Evolutionary conservation across 176 grass and related monocot genomes (phyloP), one percentile per base, ranked within the genome.

Genomic region (Ampelocalamus luodianensis): DNA sequence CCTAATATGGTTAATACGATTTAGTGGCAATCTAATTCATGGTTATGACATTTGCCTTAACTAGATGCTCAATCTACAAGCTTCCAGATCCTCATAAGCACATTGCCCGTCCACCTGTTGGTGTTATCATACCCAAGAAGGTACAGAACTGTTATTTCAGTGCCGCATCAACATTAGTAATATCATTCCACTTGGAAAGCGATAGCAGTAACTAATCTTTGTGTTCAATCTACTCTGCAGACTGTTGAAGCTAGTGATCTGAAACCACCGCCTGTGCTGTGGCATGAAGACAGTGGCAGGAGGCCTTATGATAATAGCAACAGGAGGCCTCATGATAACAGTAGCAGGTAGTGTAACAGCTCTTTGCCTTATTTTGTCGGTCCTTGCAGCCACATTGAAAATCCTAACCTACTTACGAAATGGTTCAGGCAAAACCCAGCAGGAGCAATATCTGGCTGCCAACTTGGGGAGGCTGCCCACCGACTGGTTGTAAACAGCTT

Each of bases 201-300:
- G 26, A 51, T 69, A 70, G 16, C 6, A 29, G 50, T 61, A 34
- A 76, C 40, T 27, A 83, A 79, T 42, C 16, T 79, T 17, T 69
- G 16, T 87, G 68, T 87, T 89, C 22, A 65, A 89, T 68, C 58
- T 79, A 50, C 61, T 77, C 26, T 84, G 56, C 68, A 99, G 96
- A 88, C 8, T 77, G 93, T 99, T 46, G 93, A 89, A 81, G 81
- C 96, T 12, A 53, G 86, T 80, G 96, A 99, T 83, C 84, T 99
- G 61, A 99, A 99, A 71, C 96, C 96, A 29, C 96, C 93, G 20
- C 96, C 96, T 74, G 86, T 86, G 84, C 81, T 99, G 54, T 99
- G 96, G 96, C 96, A 99, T 72, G 96, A 99, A 89, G 96, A 96
- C 46, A 96, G 24, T 73, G 91, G 93, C 69, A 90, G 96, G 78